Evolutionary conservation across 2,329 filamentous ascomycete genomes (phyloP), one percentile per base, ranked within the genome.

Genomic region (Xylaria sp.): DNA sequence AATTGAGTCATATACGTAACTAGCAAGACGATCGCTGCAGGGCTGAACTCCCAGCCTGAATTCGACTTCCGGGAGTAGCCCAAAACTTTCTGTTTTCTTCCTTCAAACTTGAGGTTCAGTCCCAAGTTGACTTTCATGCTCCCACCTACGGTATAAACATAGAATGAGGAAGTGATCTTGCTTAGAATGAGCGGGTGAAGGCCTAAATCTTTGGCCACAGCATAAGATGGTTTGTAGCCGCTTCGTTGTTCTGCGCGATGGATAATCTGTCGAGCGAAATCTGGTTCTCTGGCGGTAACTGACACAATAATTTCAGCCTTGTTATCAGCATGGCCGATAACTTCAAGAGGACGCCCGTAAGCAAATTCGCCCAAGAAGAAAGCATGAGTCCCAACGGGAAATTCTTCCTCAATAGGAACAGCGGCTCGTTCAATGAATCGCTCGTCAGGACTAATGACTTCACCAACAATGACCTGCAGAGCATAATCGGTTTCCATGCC

Each of bases 281-380:
- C 93, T 0, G 87, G 86, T 78, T 98, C 95, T 73, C 89, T 91
- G 23, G 90, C 91, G 23, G 92, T 83, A 35, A 88, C 86, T 1
- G 91, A 91, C n/a, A 98, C 86, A 81, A 91, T 88, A 62, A 97
- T 89, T 68, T 93, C 91, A 12, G 93, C 89, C 79, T 93, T 94
- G 76, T 92, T 91, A 68, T 88, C 85, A 18, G 85, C 84, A 76
- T 98, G 93, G 1, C 88, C 89, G 27, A 88, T 87, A 25, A 99
- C 90, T 78, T 96, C 90, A n/a, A 97, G 83, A 3, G 96, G 95
- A 44, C 94, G 89, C 18, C 96, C 96, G 75, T 97, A 98, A 62
- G 93, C 93, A 81, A 92, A 97, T 44, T 98, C 94, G 55, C 96
- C 96, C 2, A 99, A 84, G 84, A 97, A 98, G 83, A 99, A 99